phyloP scores from a whole-genome alignment of 305 asterid species.

The Fraxinus sp. region DNA sequence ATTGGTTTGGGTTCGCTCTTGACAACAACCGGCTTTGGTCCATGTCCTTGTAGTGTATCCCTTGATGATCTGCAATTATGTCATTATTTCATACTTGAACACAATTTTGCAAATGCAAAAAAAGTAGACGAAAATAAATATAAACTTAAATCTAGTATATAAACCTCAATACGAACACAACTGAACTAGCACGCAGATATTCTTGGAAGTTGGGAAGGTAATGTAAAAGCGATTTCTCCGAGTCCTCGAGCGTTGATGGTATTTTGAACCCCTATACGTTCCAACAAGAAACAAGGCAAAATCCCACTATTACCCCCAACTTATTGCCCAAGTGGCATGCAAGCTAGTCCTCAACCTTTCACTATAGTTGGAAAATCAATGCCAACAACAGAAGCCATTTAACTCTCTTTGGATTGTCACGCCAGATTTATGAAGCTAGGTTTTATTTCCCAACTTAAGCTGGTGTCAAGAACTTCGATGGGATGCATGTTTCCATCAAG shows the following conservation, averaged over 20 bases:
- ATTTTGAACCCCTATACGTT: background rate
- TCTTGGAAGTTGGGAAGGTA: background rate
- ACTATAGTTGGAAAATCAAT: background rate
- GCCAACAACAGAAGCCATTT: background rate
- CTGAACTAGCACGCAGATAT: background rate
- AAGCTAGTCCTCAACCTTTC: background rate
- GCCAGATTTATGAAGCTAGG: background rate
- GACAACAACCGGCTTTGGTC: conserved; percentile 43
- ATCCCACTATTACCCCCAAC: background rate
- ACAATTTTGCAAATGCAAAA: background rate
- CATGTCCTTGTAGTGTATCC: conserved; percentile 64
- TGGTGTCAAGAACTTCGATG: background rate
- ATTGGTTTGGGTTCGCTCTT: conserved; percentile 42
- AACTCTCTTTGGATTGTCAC: background rate
- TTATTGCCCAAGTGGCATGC: background rate
- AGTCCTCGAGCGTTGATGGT: background rate
- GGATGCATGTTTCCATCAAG: background rate
- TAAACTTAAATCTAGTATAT: background rate
- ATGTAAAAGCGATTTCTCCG: background rate
- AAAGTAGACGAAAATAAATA: background rate
- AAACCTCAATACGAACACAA: background rate
- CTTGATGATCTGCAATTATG: conserved; percentile 59
- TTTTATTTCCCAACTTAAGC: background rate
- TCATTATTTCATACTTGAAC: background rate
- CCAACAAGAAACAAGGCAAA: background rate